Conservation (phyloP, 75 land plant species). For the Larix kaempferi region DNA sequence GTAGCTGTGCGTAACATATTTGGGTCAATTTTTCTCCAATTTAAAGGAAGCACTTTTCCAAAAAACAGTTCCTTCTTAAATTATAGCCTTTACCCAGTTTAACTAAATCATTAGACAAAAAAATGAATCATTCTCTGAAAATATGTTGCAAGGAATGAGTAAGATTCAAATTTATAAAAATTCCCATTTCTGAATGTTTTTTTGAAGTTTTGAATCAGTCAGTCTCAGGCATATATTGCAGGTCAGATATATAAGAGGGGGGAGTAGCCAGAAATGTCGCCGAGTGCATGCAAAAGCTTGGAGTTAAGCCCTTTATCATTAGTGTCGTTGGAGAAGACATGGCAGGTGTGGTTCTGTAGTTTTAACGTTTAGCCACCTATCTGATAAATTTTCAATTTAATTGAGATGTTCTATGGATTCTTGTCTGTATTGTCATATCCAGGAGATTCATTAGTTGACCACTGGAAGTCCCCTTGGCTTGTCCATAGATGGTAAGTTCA, state of each 20-base stretch:
- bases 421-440: conserved; percentile 5
- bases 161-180: too few species aligned
- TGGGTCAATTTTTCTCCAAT: too few species aligned
- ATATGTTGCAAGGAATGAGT: too few species aligned
- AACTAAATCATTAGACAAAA: too few species aligned
- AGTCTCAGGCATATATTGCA: conserved; percentile 17
- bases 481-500: conserved; percentile 52
- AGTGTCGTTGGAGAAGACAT: conserved; percentile 77
- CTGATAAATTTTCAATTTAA: not conserved
- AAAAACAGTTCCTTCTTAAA: too few species aligned
- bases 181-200: too few species aligned
- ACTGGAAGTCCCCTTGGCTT: conserved; percentile 81
- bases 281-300: conserved; percentile 84
- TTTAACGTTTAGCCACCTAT: not conserved
- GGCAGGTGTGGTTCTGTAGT: conserved; percentile 47
- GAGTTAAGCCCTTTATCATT: conserved; percentile 70
- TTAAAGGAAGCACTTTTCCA: too few species aligned
- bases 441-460: conserved; percentile 69
- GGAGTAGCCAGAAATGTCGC: conserved; percentile 96
- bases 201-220: not conserved
- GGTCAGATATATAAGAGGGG: conserved; percentile 67
- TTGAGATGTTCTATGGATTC: not conserved
- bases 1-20: too few species aligned
- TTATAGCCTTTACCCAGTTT: too few species aligned
- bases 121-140: too few species aligned